Base-by-base conservation (phyloP, 257 asterid species). In the Nicotiana attenuata region DNA sequence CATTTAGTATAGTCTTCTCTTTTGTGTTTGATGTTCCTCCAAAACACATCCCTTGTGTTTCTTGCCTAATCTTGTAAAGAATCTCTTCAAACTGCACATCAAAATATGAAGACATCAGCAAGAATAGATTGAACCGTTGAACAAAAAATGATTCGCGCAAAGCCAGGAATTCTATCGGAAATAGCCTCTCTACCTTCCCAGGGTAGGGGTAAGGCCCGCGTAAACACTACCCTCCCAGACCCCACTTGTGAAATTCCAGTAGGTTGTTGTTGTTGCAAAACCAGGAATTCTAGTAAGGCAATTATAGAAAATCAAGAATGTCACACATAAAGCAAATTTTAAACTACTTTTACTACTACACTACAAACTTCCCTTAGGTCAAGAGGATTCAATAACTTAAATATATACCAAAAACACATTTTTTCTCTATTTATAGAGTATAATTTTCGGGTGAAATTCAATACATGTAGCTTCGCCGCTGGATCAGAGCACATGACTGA, bases 1-100 rank as follows among this genome's bases (percentile, higher is more conserved):
- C 98, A 53, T 94, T 96, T 24, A 96, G 93, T 79, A 96, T 94
- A 7, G 93, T 91, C 86, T 92, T 96, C 85, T 92, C 96, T 78
- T 87, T 90, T 7, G 82, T 80, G 86, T 82, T 83, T 31, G 87
- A 63, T 52, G 75, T 77, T 78, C 83, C 85, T 84, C 93, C 93
- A 63, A 65, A 78, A 52, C 87, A 91, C 22, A 82, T 76, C 56
- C 89, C 88, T 80, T 90, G 86, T 29, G 81, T 80, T 86, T 89
- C 90, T 31, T 20, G 76, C 15, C 83, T 86, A 28, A 96, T 91
- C 81, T 92, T 94, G 91, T 90, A 94, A 66, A 92, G 97, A 22
- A 96, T 66, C 88, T 94, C 98, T 86, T 96, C 98, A 82, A 96
- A 96, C 98, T 96, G 95, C 83, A 87, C 66, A 45, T 16, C 5